A percentile compares a stretch with the other conserved stretches of the same genome.
These are phyloP conservation scores for Astrephomene gubernaculifera DNA, from an alignment of 139 green algal genomes.

Conservation along the genomic window DNA sequence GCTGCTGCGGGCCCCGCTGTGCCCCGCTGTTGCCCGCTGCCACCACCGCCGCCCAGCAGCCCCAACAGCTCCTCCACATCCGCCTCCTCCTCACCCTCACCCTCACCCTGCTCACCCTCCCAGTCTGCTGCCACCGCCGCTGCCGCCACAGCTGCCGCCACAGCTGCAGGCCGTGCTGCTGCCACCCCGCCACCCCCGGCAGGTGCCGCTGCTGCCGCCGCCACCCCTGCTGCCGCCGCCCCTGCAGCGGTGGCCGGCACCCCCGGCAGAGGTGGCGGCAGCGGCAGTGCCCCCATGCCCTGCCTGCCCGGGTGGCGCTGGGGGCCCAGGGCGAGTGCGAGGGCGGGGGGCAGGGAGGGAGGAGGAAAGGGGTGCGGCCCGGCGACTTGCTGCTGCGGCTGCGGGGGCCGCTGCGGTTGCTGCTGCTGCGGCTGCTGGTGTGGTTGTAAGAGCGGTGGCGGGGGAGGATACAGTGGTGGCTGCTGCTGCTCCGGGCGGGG, in stretches of 20 bases:
- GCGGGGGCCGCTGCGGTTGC: too few species aligned
- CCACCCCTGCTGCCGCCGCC: not conserved
- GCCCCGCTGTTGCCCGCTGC: not conserved
- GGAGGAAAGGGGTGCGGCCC: too few species aligned
- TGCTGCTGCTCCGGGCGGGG: too few species aligned
- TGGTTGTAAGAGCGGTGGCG: too few species aligned
- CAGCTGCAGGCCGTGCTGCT: not conserved
- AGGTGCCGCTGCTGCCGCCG: not conserved
- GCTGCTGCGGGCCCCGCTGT: too few species aligned
- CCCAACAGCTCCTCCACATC: not conserved
- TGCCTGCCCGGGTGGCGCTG: not conserved
- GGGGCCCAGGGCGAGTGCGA: not conserved
- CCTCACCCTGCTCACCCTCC: too few species aligned
- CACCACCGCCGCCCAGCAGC: not conserved
- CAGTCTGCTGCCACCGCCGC: not conserved
- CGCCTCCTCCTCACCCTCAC: not conserved
- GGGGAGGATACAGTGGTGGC: too few species aligned
- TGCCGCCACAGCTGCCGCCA: not conserved
- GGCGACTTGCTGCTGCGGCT: too few species aligned
- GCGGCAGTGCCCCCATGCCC: too few species aligned
- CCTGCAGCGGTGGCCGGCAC: not conserved
- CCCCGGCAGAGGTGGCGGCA: too few species aligned
- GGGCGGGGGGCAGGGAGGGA: constrained; percentile 15
- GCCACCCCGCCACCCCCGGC: not conserved
- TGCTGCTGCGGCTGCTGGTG: too few species aligned